Percentiles rank a stretch among this genome's conserved stretches.
These are phyloP conservation scores for Rhynchospora breviuscula DNA, from an alignment of 176 grass and related monocot species.

Conservation along the genomic window DNA sequence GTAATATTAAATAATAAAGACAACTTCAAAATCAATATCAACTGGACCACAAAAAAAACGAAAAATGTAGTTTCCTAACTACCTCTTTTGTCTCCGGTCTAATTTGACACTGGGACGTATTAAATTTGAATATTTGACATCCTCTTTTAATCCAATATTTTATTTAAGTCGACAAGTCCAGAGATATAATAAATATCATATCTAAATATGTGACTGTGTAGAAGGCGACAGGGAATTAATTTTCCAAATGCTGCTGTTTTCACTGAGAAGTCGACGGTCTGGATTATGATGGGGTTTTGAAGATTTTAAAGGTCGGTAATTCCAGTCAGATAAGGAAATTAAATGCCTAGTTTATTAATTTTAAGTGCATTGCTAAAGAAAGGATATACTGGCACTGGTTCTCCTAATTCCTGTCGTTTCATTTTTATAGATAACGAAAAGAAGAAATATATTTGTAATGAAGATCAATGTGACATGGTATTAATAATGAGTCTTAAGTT, in stretches of 20 bases:
- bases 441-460: neutral
- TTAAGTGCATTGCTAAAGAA: neutral
- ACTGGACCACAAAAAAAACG: conserved; percentile 9
- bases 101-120: neutral
- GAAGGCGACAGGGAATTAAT: conserved; percentile 22
- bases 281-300: neutral
- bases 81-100: neutral
- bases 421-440: neutral
- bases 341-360: neutral
- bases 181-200: conserved; percentile 6
- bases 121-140: neutral
- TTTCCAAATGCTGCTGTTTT: neutral
- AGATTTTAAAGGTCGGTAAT: neutral
- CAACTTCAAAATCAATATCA: conserved; percentile 14
- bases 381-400: neutral
- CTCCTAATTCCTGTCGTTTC: neutral
- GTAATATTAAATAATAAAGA: neutral
- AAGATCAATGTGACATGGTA: neutral
- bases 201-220: conserved; percentile 3
- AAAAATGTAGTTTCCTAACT: conserved; percentile 21
- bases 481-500: neutral
- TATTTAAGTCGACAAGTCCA: neutral
- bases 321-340: neutral
- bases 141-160: neutral
- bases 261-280: neutral